Conservation (phyloP, 2,329 filamentous ascomycete species). For the Colletotrichum sp. region DNA sequence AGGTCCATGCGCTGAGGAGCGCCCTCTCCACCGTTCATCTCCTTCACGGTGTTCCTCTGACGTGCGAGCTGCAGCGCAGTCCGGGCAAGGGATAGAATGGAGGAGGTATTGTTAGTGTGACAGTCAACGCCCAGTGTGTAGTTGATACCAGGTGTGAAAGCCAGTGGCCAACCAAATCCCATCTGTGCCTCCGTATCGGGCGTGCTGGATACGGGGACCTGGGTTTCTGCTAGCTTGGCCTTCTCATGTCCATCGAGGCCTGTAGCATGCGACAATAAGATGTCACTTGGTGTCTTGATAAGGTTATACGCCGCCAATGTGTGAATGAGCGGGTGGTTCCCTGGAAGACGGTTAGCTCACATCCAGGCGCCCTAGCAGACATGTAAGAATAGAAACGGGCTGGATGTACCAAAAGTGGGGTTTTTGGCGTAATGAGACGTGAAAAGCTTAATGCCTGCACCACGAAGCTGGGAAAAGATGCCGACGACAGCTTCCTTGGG, state of each 20-base stretch:
- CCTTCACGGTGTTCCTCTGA: not conserved
- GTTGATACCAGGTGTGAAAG: slow-evolving; percentile 35
- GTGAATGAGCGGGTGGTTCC: not conserved
- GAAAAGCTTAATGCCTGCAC: not conserved
- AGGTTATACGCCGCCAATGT: not conserved
- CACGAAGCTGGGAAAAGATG: not conserved
- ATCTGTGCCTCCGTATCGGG: not conserved
- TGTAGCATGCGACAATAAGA: not conserved
- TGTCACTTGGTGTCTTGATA: not conserved
- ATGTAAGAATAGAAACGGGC: not conserved
- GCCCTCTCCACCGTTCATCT: not conserved
- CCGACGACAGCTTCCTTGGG: not conserved
- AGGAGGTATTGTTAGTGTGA: slow-evolving; percentile 22
- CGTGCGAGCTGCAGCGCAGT: slow-evolving; percentile 23
- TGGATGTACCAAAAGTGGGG: not conserved
- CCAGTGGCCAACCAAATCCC: slow-evolving; percentile 27
- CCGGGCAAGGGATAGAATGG: slow-evolving; percentile 13
- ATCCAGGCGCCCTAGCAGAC: not conserved
- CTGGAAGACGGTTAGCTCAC: not conserved
- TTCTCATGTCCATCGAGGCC: not conserved
- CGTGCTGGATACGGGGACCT: not conserved
- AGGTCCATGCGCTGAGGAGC: not conserved
- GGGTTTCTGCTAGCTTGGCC: not conserved
- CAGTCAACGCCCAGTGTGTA: slow-evolving; percentile 25
- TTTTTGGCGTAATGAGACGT: not conserved